Evolutionary conservation across 2,329 filamentous ascomycete species (phyloP), one percentile per base, ranked within the genome.

Genomic region (Fusarium sp.): DNA sequence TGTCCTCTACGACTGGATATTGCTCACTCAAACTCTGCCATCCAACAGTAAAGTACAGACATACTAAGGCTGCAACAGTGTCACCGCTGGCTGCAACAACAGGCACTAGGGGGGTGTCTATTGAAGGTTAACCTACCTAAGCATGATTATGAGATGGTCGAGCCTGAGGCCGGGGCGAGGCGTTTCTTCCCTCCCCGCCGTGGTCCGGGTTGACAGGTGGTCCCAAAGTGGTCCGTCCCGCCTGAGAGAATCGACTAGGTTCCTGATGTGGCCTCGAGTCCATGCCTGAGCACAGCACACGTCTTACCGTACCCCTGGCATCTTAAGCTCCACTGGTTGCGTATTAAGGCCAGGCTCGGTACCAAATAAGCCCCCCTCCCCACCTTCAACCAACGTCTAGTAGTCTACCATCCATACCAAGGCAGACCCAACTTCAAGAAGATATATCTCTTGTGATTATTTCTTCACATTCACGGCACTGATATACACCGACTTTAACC

Each of bases 171-270:
- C 58, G 60, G 68, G 58, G 71, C 63, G 70, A 74, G 65, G 73
- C 62, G 64, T 58, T 70, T 75, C 61, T 73, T 73, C 58, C 64
- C 62, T 65, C 71, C 72, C 74, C 74, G 74, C 64, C 62, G 67
- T 75, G 65, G 71, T 70, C 64, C 62, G 67, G 74, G 74, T 75
- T 76, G 74, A 76, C 74, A 76, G 74, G 71, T 70, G 74, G 71
- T 66, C 56, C 64, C 58, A 62, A 67, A 55, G 63, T 73, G 58
- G 70, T 70, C 69, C 73, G 71, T 72, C 65, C 64, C 59, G 70
- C 68, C 49, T 53, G 24, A 27, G 34, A 51, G 30, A 53, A 38
- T 69, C 61, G 45, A 58, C 54, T 51, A 71, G 66, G 67, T 73
- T 67, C 68, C 58, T 73, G 60, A 62, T 66, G 68, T 71, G 69